phyloP scores from a whole-genome alignment of 2,329 filamentous ascomycete genomes.

The Nannizziopsis barbatae region DNA sequence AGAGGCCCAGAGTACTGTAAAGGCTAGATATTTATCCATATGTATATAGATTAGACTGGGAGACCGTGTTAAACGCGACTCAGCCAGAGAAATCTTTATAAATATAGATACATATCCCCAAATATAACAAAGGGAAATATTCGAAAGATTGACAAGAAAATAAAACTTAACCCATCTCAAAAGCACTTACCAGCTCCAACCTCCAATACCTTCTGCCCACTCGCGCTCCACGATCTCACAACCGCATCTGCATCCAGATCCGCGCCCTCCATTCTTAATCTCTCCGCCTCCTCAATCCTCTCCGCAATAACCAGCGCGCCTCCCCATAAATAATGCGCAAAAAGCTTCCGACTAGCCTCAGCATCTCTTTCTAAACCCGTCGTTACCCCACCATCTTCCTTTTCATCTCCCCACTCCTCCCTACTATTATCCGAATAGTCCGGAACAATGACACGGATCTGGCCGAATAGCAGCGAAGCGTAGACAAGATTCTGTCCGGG shows the following conservation, averaged over 20 bases:
- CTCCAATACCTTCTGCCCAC: conserved; percentile 45
- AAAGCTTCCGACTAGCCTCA: conserved; percentile 42
- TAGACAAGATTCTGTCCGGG: conserved; percentile 43
- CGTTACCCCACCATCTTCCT: conserved; percentile 13
- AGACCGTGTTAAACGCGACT: neutral
- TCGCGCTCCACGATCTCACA: conserved; percentile 32
- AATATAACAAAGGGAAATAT: neutral
- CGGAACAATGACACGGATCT: conserved; percentile 33
- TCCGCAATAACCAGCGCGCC: conserved; percentile 37
- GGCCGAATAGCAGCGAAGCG: conserved; percentile 32
- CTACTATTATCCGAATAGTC: conserved; percentile 20
- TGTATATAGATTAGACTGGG: conserved; percentile 9
- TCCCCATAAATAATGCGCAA: conserved; percentile 52
- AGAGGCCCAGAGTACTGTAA: no score
- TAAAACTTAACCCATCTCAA: conserved; percentile 6
- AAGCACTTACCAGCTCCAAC: conserved; percentile 48
- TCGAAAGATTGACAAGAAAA: neutral
- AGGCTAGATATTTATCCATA: conserved; percentile 1
- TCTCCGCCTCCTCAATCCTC: conserved; percentile 24
- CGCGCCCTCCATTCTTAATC: neutral
- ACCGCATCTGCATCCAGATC: conserved; percentile 16
- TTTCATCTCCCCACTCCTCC: neutral
- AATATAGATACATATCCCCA: conserved; percentile 7
- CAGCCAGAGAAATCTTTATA: conserved; percentile 2
- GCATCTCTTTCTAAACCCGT: conserved; percentile 12